These are phyloP conservation scores for Trypanosoma platydactyli DNA, from an alignment of 208 protist genomes.

Conservation along the genomic window DNA sequence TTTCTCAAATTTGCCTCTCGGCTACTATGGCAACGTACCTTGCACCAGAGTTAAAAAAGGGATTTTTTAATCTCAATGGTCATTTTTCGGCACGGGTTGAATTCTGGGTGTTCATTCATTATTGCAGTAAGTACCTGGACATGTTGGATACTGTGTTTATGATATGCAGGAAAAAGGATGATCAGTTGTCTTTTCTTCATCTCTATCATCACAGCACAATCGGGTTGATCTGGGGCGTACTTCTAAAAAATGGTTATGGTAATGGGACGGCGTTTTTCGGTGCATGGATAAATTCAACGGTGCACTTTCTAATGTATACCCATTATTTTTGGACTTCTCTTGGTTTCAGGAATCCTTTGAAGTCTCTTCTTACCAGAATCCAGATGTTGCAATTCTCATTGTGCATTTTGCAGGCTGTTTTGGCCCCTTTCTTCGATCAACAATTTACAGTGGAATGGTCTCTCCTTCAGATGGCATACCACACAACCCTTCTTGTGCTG, in stretches of 20 bases:
- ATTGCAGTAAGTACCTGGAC: slow-evolving; percentile 87
- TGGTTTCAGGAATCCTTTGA: slow-evolving; percentile 85
- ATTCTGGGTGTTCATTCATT: slow-evolving; percentile 89
- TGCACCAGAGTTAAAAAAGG: slow-evolving; percentile 38
- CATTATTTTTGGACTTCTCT: slow-evolving; percentile 89
- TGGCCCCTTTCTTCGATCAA: slow-evolving; percentile 56
- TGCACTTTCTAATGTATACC: slow-evolving; percentile 93
- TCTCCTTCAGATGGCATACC: slow-evolving; percentile 77
- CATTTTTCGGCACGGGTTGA: slow-evolving; percentile 67
- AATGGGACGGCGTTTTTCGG: slow-evolving; percentile 90
- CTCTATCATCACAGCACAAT: slow-evolving; percentile 91
- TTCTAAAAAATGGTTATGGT: slow-evolving; percentile 80
- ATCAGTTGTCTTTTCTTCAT: slow-evolving; percentile 89
- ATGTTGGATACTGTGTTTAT: slow-evolving; percentile 92
- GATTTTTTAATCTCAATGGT: slow-evolving; percentile 79
- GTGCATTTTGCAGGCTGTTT: slow-evolving; percentile 81
- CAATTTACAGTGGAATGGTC: slow-evolving; percentile 65
- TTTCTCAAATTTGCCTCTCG: slow-evolving; percentile 71
- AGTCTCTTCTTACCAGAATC: slow-evolving; percentile 79
- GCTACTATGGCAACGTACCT: slow-evolving; percentile 78
- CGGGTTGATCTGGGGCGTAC: slow-evolving; percentile 83
- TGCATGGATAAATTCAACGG: slow-evolving; percentile 86
- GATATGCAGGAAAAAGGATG: slow-evolving; percentile 84
- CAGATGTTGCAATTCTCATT: slow-evolving; percentile 87
- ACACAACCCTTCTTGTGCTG: slow-evolving; percentile 83